Conservation (phyloP, 805 yeast genomes). For the Wickerhamomyces queroliae region DNA sequence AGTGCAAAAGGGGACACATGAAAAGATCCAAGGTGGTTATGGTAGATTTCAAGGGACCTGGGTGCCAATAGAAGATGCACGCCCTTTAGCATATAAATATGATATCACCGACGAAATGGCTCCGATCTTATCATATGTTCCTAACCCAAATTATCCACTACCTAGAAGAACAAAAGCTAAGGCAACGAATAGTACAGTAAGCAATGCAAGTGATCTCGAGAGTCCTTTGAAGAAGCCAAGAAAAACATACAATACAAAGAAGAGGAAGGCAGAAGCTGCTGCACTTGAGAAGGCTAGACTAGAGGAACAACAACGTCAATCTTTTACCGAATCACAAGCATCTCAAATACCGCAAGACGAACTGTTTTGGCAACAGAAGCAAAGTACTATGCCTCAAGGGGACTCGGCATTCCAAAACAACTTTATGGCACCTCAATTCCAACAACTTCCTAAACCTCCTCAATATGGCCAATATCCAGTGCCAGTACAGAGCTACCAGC, state of each 20-base stretch:
- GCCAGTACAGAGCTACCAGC: background rate
- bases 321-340: background rate
- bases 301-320: background rate
- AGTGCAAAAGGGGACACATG: constrained; percentile 61
- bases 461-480: constrained; percentile 22
- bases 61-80: constrained; percentile 69
- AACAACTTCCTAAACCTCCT: constrained; percentile 22
- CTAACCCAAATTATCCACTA: constrained; percentile 40
- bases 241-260: constrained; percentile 18
- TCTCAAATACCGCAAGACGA: constrained; percentile 2
- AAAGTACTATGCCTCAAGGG: too few species aligned
- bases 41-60: constrained; percentile 85
- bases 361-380: constrained; percentile 7
- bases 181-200: constrained; percentile 7
- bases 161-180: constrained; percentile 30
- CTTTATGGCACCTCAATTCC: constrained; percentile 11
- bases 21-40: constrained; percentile 81
- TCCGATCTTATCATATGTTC: constrained; percentile 48
- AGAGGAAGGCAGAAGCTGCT: constrained; percentile 21
- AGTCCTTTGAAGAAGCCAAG: constrained; percentile 17
- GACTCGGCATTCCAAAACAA: constrained; percentile 8
- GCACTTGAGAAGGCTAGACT: constrained; percentile 11
- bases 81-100: constrained; percentile 45
- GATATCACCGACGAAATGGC: constrained; percentile 45
- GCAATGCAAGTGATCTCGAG: constrained; percentile 7